A percentile compares a stretch with the other conserved stretches of the same genome.
phyloP scores from a whole-genome alignment of 2,329 filamentous ascomycete species.

The Monosporascus sp. region DNA sequence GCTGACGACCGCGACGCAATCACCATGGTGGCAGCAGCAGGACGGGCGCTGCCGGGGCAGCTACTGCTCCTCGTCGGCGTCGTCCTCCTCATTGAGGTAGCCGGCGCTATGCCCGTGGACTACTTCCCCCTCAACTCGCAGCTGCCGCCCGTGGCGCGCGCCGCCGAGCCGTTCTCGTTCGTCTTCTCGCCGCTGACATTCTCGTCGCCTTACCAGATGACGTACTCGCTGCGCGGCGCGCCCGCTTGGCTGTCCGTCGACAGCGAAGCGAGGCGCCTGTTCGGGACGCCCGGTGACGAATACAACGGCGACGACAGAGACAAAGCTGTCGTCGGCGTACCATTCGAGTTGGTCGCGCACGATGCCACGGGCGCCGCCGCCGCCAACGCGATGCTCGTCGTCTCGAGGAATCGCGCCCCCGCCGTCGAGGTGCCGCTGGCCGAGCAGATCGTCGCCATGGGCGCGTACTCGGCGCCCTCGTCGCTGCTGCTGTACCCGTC shows the following conservation, averaged over 20 bases:
- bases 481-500: slow-evolving; percentile 53
- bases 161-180: slow-evolving; percentile 63
- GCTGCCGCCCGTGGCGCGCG: slow-evolving; percentile 70
- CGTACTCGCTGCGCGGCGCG: slow-evolving; percentile 59
- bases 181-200: slow-evolving; percentile 72
- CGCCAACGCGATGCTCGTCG: slow-evolving; percentile 64
- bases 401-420: slow-evolving; percentile 55
- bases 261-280: slow-evolving; percentile 56
- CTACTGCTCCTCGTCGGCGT: slow-evolving; percentile 19
- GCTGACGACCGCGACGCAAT: not conserved
- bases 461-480: slow-evolving; percentile 54
- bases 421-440: slow-evolving; percentile 49
- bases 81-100: slow-evolving; percentile 23
- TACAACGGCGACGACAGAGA: slow-evolving; percentile 40
- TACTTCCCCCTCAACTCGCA: slow-evolving; percentile 79
- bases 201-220: slow-evolving; percentile 50
- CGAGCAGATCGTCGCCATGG: slow-evolving; percentile 52
- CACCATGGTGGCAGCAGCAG: slow-evolving; percentile 17
- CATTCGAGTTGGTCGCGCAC: slow-evolving; percentile 63
- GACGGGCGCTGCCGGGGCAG: not conserved
- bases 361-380: slow-evolving; percentile 58
- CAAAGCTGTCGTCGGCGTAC: slow-evolving; percentile 45
- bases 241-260: slow-evolving; percentile 75
- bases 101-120: slow-evolving; percentile 35
- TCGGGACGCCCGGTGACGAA: slow-evolving; percentile 58